These are phyloP conservation scores for Protoeuglena noctilucae DNA, from an alignment of 139 green algal species.

Conservation along the genomic window DNA sequence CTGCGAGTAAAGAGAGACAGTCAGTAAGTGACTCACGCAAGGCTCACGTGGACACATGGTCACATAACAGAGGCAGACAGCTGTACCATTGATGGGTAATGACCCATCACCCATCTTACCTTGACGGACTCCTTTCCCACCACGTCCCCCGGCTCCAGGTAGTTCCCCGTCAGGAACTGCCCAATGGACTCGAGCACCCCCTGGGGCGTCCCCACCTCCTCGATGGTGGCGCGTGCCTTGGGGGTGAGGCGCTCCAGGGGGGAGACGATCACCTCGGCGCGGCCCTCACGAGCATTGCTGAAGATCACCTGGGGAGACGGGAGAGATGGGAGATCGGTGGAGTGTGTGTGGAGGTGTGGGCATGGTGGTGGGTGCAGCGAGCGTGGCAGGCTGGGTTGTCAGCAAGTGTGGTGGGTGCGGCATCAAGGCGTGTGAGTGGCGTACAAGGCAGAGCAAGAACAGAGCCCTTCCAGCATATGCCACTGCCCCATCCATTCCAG, in stretches of 20 bases:
- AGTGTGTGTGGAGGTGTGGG: too few species aligned
- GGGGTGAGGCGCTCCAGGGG: constrained; percentile 7
- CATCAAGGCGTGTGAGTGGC: too few species aligned
- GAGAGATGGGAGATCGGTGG: too few species aligned
- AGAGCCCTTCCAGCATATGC: constrained; percentile 1
- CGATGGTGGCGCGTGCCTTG: constrained; percentile 2
- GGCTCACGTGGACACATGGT: too few species aligned
- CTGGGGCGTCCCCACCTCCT: constrained; percentile 9
- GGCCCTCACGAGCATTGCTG: not conserved
- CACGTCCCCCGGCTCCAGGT: constrained; percentile 6
- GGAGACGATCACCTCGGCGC: constrained; percentile 7
- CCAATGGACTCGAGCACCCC: constrained; percentile 7
- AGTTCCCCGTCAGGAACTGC: constrained; percentile 11
- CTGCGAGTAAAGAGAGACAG: too few species aligned
- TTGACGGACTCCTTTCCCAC: constrained; percentile 1
- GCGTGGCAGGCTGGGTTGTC: not conserved
- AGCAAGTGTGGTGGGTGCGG: not conserved
- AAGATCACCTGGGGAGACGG: not conserved
- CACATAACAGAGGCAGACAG: too few species aligned
- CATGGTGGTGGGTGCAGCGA: not conserved
- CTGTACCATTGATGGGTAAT: too few species aligned
- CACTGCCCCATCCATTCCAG: not conserved
- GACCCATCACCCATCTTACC: too few species aligned
- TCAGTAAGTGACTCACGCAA: too few species aligned
- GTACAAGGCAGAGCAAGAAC: too few species aligned